These are phyloP conservation scores for Lachnellula willkommii DNA, from an alignment of 2,329 filamentous ascomycete species.

Conservation along the genomic window DNA sequence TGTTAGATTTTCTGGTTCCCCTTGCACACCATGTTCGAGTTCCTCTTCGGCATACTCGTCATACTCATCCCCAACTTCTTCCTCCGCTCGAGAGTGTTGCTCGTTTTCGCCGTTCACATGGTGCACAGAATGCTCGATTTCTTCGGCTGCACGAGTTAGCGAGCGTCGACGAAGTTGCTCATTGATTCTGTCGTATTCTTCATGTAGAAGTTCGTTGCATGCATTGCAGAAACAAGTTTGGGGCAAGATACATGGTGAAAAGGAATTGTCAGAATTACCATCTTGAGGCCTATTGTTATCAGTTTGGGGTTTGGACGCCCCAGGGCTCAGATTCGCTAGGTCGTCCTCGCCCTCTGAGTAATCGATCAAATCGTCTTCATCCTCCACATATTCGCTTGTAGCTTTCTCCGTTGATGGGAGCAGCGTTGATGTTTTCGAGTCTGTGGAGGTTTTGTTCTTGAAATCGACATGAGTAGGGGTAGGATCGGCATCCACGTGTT, in stretches of 20 bases:
- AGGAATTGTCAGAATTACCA: constrained; percentile 25
- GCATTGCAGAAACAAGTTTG: constrained; percentile 25
- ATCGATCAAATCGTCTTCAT: constrained; percentile 42
- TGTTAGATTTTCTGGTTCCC: not conserved
- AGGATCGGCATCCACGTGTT: not conserved
- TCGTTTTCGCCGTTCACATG: not conserved
- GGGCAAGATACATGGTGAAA: constrained; percentile 23
- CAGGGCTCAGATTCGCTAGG: not conserved
- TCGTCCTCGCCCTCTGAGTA: constrained; percentile 43
- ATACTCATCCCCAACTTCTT: constrained; percentile 19
- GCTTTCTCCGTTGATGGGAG: not conserved
- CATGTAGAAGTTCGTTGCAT: constrained; percentile 21
- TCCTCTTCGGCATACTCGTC: constrained; percentile 2
- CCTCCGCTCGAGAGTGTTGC: constrained; percentile 17
- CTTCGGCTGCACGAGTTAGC: constrained; percentile 10
- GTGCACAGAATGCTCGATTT: not conserved
- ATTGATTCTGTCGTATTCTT: constrained; percentile 21
- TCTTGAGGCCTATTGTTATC: constrained; percentile 15
- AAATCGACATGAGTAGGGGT: not conserved
- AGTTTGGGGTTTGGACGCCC: not conserved
- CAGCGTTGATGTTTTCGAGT: not conserved
- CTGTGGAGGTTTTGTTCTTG: not conserved
- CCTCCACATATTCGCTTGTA: constrained; percentile 12
- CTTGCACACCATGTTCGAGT: not conserved
- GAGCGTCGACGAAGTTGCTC: constrained; percentile 24